phyloP scores from a whole-genome alignment of 805 yeast species.

The Alloascoidea africana region DNA sequence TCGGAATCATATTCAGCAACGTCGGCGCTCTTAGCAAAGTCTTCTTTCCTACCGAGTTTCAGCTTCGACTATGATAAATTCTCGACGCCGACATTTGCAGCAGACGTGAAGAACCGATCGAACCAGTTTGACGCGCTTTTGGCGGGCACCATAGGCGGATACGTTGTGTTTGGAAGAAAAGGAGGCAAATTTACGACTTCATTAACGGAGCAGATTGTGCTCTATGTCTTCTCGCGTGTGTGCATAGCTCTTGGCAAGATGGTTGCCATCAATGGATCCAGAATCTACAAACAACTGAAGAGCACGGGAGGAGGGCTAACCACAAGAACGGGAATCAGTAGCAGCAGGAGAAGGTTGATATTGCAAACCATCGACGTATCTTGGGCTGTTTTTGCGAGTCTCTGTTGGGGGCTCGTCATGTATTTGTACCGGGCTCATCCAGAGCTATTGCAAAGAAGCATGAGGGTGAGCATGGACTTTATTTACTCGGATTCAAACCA shows the following conservation, averaged over 20 bases:
- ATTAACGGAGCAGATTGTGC: constrained; percentile 59
- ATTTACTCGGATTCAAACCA: constrained; percentile 45
- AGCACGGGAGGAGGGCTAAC: not conserved
- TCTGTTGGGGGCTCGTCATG: constrained; percentile 67
- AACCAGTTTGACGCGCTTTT: constrained; percentile 13
- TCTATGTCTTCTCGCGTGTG: constrained; percentile 60
- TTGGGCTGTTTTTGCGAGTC: constrained; percentile 49
- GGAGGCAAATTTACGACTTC: constrained; percentile 21
- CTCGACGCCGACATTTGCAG: not conserved
- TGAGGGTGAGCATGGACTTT: constrained; percentile 56
- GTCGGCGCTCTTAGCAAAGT: not conserved
- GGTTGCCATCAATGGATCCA: constrained; percentile 14
- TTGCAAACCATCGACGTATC: constrained; percentile 16
- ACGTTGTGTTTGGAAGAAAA: constrained; percentile 23
- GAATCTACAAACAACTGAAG: constrained; percentile 5
- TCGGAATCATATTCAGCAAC: constrained; percentile 3
- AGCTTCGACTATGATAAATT: not conserved
- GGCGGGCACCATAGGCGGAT: constrained; percentile 25
- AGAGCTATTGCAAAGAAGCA: constrained; percentile 42
- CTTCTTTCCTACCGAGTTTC: not conserved
- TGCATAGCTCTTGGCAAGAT: constrained; percentile 44
- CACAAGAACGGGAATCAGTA: not conserved
- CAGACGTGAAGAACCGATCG: not conserved
- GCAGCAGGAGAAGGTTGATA: constrained; percentile 6
- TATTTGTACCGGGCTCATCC: constrained; percentile 50